Conservation (phyloP, 1,139 yeast genomes). For the Diutina siamensis region DNA sequence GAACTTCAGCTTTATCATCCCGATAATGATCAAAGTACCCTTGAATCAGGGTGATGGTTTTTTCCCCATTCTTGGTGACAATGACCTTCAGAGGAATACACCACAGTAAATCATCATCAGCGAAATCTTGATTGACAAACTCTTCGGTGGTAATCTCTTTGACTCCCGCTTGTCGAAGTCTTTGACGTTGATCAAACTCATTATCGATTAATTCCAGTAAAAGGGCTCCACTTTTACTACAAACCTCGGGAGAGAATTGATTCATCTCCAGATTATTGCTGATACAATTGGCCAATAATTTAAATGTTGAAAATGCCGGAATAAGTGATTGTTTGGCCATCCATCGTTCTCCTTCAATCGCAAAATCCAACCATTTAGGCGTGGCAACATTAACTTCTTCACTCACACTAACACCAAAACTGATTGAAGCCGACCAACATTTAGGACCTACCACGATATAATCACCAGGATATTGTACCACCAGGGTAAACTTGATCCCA, state of each 20-base stretch:
- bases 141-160: slow-evolving; percentile 28
- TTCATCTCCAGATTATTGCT: slow-evolving; percentile 18
- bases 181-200: slow-evolving; percentile 32
- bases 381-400: slow-evolving; percentile 51
- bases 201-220: slow-evolving; percentile 19
- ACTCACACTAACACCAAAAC: slow-evolving; percentile 43
- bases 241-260: slow-evolving; percentile 17
- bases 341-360: slow-evolving; percentile 42
- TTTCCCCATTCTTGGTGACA: not conserved
- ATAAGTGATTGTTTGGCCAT: slow-evolving; percentile 33
- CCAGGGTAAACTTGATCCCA: slow-evolving; percentile 36
- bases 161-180: slow-evolving; percentile 19
- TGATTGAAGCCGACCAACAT: slow-evolving; percentile 36
- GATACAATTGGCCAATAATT: slow-evolving; percentile 35
- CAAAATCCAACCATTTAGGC: slow-evolving; percentile 42
- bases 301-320: slow-evolving; percentile 41
- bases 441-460: slow-evolving; percentile 46
- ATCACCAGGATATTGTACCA: slow-evolving; percentile 51
- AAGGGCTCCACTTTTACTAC: slow-evolving; percentile 19
- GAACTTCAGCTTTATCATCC: slow-evolving; percentile 26
- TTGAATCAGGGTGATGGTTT: not conserved
- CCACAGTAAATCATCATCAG: not conserved
- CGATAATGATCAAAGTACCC: not conserved
- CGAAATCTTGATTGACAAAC: not conserved
- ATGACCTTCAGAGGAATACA: not conserved